These are phyloP conservation scores for Fusarium scirpi DNA, from an alignment of 2,329 filamentous ascomycete species.

Conservation along the genomic window DNA sequence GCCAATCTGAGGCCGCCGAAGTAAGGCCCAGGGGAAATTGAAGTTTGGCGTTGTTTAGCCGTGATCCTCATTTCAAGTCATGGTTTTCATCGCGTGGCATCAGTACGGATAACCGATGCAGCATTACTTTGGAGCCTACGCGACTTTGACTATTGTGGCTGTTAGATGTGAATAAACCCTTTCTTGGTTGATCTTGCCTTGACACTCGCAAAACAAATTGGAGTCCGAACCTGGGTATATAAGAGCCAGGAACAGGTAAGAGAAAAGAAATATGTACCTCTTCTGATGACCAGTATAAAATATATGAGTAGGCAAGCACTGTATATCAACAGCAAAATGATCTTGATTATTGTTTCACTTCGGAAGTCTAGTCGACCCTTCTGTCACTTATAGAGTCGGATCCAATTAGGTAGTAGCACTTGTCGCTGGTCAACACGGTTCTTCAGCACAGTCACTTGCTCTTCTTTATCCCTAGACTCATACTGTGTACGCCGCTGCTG, in stretches of 20 bases:
- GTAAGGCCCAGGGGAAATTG: constrained; percentile 5
- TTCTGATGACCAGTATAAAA: neutral
- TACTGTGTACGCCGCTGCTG: constrained; percentile 26
- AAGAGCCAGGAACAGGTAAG: neutral
- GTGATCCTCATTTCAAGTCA: neutral
- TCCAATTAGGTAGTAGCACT: constrained; percentile 1
- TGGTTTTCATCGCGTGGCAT: neutral
- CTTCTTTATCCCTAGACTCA: neutral
- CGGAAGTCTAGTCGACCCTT: neutral
- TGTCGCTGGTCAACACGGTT: neutral
- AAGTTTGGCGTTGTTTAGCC: neutral
- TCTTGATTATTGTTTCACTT: neutral
- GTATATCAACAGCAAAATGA: too few relatives aligned
- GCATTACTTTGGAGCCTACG: neutral
- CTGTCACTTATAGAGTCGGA: neutral
- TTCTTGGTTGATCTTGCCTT: neutral
- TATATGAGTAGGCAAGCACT: neutral
- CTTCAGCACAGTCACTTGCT: constrained; percentile 4
- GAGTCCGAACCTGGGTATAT: neutral
- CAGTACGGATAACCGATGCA: neutral
- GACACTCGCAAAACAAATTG: neutral
- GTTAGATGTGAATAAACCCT: neutral
- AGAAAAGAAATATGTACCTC: neutral
- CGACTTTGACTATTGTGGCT: neutral
- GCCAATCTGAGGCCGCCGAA: constrained; percentile 35